These are phyloP conservation scores for Leucaena leucocephala DNA, from an alignment of 306 rosid genomes.

Conservation along the genomic window DNA sequence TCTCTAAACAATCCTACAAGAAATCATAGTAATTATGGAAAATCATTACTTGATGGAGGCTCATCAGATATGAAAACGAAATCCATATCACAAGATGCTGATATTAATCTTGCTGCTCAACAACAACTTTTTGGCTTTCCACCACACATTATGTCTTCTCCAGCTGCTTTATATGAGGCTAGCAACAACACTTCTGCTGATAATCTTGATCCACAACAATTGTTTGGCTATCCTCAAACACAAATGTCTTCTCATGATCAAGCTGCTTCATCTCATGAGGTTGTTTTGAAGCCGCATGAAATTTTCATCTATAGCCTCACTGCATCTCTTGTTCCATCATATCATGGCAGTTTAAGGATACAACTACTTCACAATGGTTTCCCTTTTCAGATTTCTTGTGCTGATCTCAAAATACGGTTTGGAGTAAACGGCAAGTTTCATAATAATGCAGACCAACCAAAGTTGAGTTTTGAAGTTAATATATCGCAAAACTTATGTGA, in stretches of 20 bases:
- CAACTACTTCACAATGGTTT: constrained; percentile 62
- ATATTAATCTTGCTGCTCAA: constrained; percentile 10
- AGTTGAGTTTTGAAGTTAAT: constrained; percentile 67
- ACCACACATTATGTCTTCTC: constrained; percentile 23
- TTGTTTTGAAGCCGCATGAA: constrained; percentile 58
- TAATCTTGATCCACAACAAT: too few relatives aligned
- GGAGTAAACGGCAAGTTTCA: constrained; percentile 71
- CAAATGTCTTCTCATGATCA: constrained; percentile 37
- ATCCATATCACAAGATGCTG: constrained; percentile 20
- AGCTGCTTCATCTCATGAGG: constrained; percentile 36
- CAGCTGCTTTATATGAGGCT: constrained; percentile 41
- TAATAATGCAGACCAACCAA: constrained; percentile 76
- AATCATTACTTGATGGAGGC: constrained; percentile 46
- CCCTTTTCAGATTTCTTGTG: constrained; percentile 63
- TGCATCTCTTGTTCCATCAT: constrained; percentile 56
- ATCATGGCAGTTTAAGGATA: constrained; percentile 64
- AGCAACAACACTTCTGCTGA: too few relatives aligned
- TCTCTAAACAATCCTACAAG: constrained; percentile 79
- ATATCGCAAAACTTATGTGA: constrained; percentile 65
- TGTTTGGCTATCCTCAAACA: constrained; percentile 13
- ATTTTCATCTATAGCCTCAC: constrained; percentile 58
- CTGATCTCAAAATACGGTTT: constrained; percentile 73
- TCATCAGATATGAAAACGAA: constrained; percentile 41
- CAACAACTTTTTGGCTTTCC: constrained; percentile 50
- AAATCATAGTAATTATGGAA: constrained; percentile 55